Base-by-base conservation (phyloP, 257 asterid genomes). In the Orobanche coerulescens region DNA sequence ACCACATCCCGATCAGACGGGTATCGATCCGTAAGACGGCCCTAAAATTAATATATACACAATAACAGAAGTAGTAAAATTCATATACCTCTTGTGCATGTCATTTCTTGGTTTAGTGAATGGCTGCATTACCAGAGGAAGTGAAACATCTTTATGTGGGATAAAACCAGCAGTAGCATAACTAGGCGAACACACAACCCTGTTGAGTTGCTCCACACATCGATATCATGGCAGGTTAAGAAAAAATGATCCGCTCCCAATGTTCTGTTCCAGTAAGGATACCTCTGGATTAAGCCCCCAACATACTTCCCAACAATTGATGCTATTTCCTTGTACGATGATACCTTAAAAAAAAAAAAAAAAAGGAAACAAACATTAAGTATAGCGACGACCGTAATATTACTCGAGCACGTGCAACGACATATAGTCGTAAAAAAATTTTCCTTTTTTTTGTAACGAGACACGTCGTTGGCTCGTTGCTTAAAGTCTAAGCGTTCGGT, bases 91-190 rank as follows among this genome's bases (percentile, higher is more conserved):
- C 34, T 14, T 54, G 18, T 25, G 1, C 3, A 9, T 1, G 25
- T 47, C 52, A 8, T 36, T 6, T 54, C 60, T 39, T 2, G 72
- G 34, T 46, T 33, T 28, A 22, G 48, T 0, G 10, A 63, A 48
- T 16, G 75, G 66, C 54, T 43, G 49, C 57, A 28, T 22, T 6
- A 65, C 34, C 16, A 42, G 53, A 50, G 76, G 76, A 33, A 71
- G 47, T 13, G 72, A 23, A 14, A 71, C 49, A 51, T 71, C 76
- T 54, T 71, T 71, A 24, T 65, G 72, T 13, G 76, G 72, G 52
- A 61, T 59, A 59, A 58, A 71, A 1, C 13, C 20, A 3, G 39
- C 20, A 3, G 39, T 2, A 15, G 18, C 14, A 8, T 71, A 57
- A 11, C 39, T 22, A 5, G 71, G 34, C 1, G 76, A 65, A 42